Conservation (phyloP, 1,284 basidiomycete genomes). For the Clitocybe nebularis region DNA sequence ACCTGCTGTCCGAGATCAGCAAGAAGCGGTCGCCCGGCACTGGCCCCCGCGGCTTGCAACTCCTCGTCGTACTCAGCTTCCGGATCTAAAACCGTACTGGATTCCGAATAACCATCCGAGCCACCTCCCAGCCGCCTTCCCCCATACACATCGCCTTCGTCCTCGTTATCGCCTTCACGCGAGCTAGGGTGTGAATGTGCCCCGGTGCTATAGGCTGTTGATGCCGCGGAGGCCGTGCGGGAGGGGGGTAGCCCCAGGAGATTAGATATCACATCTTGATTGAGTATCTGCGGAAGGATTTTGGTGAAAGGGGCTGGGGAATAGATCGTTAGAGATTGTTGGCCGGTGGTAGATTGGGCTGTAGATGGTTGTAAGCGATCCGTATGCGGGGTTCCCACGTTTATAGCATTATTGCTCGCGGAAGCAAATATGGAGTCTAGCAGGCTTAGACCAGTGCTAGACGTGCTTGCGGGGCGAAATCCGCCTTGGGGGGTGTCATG, state of each 20-base stretch:
- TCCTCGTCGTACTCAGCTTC: conserved; percentile 27
- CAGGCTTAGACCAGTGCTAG: conserved; percentile 27
- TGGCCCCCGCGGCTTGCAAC: conserved; percentile 25
- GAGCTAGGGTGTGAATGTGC: conserved; percentile 41
- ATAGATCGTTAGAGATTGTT: conserved; percentile 19
- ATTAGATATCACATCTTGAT: conserved; percentile 58
- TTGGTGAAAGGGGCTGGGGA: conserved; percentile 31
- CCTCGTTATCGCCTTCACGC: conserved; percentile 60
- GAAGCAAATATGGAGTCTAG: conserved; percentile 29
- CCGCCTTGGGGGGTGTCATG: conserved; percentile 2
- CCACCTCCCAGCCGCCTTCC: conserved; percentile 3
- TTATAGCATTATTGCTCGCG: conserved; percentile 9
- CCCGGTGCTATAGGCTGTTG: conserved; percentile 33
- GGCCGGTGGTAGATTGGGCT: conserved; percentile 11
- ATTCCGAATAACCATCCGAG: conserved; percentile 30
- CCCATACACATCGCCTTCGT: conserved; percentile 37
- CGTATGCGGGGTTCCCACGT: conserved; percentile 2
- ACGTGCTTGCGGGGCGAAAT: conserved; percentile 17
- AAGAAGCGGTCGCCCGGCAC: conserved; percentile 24
- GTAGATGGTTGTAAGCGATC: conserved; percentile 1
- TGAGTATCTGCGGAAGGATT: conserved; percentile 50
- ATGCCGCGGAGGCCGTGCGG: conserved; percentile 49
- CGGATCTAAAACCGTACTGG: conserved; percentile 39
- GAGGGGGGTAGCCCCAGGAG: conserved; percentile 51
- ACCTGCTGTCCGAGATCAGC: conserved; percentile 8